Base-by-base conservation (phyloP, 2,329 filamentous ascomycete species). In the Nothophoma quercina region DNA sequence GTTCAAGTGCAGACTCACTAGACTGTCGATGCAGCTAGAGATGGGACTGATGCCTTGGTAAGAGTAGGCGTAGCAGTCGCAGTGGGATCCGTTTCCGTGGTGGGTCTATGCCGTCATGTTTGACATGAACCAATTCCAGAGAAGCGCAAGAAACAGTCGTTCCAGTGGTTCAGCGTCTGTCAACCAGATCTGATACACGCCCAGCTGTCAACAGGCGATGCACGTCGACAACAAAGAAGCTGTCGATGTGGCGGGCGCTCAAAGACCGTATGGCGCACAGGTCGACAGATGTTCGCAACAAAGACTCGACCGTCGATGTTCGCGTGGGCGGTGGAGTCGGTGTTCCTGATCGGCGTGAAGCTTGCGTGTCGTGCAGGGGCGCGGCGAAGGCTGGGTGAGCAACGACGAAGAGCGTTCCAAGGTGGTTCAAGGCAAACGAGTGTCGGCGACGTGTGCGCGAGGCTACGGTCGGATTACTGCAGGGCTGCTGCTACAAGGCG, bases 81-180 rank as follows among this genome's bases (percentile, higher is more conserved):
- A 56, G 58, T 61, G 41, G 57, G 55, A 44, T 60, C 55, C 39
- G 56, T 59, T 47, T 44, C 36, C 15, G 32, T 56, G 58, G 51
- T 63, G 47, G 56, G 55, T 43, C 69, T 74, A 74, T 62, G 64
- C 68, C 63, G 68, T 69, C 71, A 73, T 74, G 61, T 62, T 71
- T 62, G 62, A 67, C 61, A 51, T 57, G 51, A 56, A 48, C 49
- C 29, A 59, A 54, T 58, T 63, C 53, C 56, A 58, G 55, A 42
- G 41, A 46, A 49, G 64, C 43, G 62, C 55, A 50, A 44, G 38
- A 53, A 51, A 53, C 51, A 49, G 45, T 51, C 34, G 54, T 55
- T 59, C 51, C 63, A 57, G 58, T 44, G 59, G 56, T 45, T 60
- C 61, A 58, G 59, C 41, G 54, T 56, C 62, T 44, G 55, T 58